Evolutionary conservation across 345 rosid species (phyloP), one percentile per base, ranked within the genome.

Genomic region (Hypericum androsaemum): DNA sequence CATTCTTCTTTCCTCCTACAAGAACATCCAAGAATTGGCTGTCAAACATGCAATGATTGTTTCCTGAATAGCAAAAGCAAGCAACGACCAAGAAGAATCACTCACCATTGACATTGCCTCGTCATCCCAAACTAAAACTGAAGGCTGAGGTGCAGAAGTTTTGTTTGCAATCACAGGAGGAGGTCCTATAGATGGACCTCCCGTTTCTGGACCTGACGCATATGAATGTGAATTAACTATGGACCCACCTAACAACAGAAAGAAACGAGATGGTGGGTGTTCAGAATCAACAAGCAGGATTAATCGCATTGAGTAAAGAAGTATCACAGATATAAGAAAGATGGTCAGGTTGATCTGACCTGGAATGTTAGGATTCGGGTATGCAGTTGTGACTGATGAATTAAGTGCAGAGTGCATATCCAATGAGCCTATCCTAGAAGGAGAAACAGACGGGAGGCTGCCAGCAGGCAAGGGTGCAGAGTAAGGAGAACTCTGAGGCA

Each of bases 1-100:
- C 86, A 92, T 75, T 75, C 98, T 85, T 75, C 98, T 85, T 73
- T 92, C 98, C 84, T 92, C 98, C 98, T 92, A 82, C 37, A 69
- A 52, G 54, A n/a, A 52, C 59, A 56, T 43, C n/a, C 54, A 64
- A 57, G 56, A 39, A 63, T 61, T 52, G 64, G 11, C 17, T 63
- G 41, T n/a, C 46, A 8, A 14, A 0, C 6, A 14, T 13, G 8
- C 22, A 14, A 46, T 13, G 9, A 8, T 46, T 13, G 7, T 44
- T 13, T 43, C 39, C 50, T 38, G 15, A 49, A 54, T 0, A 32
- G 45, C 12, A 12, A 35, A 51, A 57, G 59, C 14, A 37, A 47
- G 45, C 32, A 63, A 12, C 13, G 11, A 7, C n/a, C 39, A 52
- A 22, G 39, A 8, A 39, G 15, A 50, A 63, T 57, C 47, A 64